Conservation (phyloP, 768 basidiomycete genomes). For the Mycena rosella region DNA sequence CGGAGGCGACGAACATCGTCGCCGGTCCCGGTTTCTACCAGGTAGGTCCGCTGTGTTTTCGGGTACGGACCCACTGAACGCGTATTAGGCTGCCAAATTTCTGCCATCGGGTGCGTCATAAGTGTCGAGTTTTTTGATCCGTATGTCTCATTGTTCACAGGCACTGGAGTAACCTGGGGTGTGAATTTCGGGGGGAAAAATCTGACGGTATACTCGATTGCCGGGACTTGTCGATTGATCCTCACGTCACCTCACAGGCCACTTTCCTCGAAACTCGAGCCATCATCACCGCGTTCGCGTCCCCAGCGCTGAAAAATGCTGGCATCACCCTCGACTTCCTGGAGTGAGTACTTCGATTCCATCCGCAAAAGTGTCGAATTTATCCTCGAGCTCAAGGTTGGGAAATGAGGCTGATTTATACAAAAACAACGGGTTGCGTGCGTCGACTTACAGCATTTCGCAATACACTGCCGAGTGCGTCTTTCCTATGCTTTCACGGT, state of each 20-base stretch:
- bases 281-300: slow-evolving; percentile 63
- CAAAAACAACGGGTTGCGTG: slow-evolving; percentile 56
- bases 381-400: slow-evolving; percentile 39
- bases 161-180: slow-evolving; percentile 75
- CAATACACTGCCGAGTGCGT: slow-evolving; percentile 66
- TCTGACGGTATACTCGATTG: slow-evolving; percentile 47
- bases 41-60: background rate
- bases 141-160: slow-evolving; percentile 44
- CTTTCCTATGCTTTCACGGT: background rate
- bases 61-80: background rate
- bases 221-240: background rate
- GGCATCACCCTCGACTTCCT: slow-evolving; percentile 67
- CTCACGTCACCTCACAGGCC: slow-evolving; percentile 37
- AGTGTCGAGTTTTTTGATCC: too few relatives aligned
- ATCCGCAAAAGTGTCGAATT: background rate
- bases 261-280: slow-evolving; percentile 61
- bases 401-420: slow-evolving; percentile 76
- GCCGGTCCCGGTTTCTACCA: slow-evolving; percentile 71
- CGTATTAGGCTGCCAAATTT: slow-evolving; percentile 55
- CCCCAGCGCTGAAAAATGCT: slow-evolving; percentile 50
- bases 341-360: slow-evolving; percentile 45
- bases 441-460: slow-evolving; percentile 52
- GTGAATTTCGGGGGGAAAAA: slow-evolving; percentile 72
- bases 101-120: slow-evolving; percentile 58
- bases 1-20: slow-evolving; percentile 71